Percentiles rank a stretch among this genome's conserved stretches.
Evolutionary conservation across 179 eudicot genomes (phyloP).

Genomic region (Monotropa hypopitys): DNA sequence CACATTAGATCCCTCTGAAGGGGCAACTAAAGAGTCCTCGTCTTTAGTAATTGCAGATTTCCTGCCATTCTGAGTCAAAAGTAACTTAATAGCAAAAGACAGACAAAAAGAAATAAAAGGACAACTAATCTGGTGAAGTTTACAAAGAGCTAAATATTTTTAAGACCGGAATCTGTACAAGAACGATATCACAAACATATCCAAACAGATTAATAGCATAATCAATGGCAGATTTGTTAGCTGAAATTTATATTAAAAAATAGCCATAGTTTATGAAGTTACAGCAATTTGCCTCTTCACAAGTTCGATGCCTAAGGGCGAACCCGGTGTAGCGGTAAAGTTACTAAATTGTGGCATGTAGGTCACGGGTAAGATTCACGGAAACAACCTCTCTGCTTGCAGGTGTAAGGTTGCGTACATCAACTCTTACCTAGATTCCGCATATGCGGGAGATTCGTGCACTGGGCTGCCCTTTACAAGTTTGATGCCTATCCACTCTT

Average conservation of each 20-base stretch:
- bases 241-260: not conserved
- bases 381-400: too few relatives aligned
- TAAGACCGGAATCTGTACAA: not conserved
- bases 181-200: not conserved
- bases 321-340: too few relatives aligned
- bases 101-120: conserved; percentile 4
- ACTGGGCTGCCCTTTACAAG: not conserved
- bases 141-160: not conserved
- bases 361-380: too few relatives aligned
- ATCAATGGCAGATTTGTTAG: not conserved
- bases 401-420: too few relatives aligned
- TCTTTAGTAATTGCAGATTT: conserved; percentile 24
- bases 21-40: conserved; percentile 20
- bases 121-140: not conserved
- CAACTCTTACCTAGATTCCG: too few relatives aligned
- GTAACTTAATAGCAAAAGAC: not conserved
- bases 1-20: conserved; percentile 34
- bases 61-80: conserved; percentile 36
- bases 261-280: not conserved
- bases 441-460: too few relatives aligned
- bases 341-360: too few relatives aligned
- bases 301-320: not conserved
- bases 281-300: not conserved
- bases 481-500: not conserved
- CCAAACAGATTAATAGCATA: not conserved